Conservation (phyloP, 768 basidiomycete genomes). For the Boletus insuetus region DNA sequence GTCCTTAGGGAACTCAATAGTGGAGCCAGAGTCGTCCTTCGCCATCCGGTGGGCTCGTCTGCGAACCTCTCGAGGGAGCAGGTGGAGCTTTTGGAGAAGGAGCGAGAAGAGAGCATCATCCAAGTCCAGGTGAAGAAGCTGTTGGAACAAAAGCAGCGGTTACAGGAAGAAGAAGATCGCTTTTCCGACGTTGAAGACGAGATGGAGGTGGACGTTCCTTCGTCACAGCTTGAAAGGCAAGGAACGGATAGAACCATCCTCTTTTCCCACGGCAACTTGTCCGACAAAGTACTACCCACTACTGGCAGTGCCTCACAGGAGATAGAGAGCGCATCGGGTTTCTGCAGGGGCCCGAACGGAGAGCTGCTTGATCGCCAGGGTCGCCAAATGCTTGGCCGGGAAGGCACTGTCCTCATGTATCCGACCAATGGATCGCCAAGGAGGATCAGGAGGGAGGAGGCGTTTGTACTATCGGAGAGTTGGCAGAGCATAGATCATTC, state of each 20-base stretch:
- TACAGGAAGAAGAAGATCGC: conserved; percentile 1
- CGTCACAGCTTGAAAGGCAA: conserved; percentile 2
- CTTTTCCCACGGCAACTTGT: conserved; percentile 2
- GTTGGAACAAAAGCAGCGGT: conserved; percentile 3
- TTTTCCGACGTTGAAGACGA: conserved; percentile 21
- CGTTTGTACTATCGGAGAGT: not conserved
- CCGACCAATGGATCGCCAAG: not conserved
- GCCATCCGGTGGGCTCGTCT: conserved; percentile 18
- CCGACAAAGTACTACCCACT: not conserved
- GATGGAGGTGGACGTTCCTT: conserved; percentile 5
- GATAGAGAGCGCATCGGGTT: not conserved
- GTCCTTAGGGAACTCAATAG: conserved; percentile 16
- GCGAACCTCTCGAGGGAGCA: conserved; percentile 28
- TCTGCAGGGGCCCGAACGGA: conserved; percentile 18
- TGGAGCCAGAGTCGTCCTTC: conserved; percentile 17
- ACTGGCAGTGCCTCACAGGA: not conserved
- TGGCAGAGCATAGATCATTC: too few species aligned
- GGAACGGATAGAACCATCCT: conserved; percentile 7
- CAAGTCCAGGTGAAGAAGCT: conserved; percentile 12
- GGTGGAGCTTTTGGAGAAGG: conserved; percentile 17
- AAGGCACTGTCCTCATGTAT: conserved; percentile 20
- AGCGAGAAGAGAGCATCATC: conserved; percentile 8
- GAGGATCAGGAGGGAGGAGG: conserved; percentile 3
- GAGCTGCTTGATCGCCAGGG: conserved; percentile 19
- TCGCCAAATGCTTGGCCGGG: conserved; percentile 20